phyloP scores from a whole-genome alignment of 1,284 basidiomycete species.

The Trametes hirsuta region DNA sequence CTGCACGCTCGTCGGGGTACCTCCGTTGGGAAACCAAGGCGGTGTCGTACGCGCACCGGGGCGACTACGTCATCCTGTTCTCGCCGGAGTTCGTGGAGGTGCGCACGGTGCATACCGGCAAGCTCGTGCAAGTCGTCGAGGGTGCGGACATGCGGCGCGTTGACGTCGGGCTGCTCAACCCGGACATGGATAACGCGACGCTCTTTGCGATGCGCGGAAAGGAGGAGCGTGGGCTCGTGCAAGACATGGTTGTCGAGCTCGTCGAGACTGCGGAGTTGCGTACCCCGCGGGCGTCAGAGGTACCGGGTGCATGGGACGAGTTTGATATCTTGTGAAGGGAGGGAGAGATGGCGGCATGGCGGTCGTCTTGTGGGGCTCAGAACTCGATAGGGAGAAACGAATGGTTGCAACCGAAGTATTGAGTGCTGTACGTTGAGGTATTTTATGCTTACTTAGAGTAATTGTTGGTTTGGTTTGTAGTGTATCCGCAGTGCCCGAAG shows the following conservation, averaged over 20 bases:
- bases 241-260: slow-evolving; percentile 68
- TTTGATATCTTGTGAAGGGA: slow-evolving; percentile 58
- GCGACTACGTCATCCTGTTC: slow-evolving; percentile 68
- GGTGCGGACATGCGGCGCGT: slow-evolving; percentile 67
- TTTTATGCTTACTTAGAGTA: slow-evolving; percentile 22
- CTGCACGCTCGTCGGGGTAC: slow-evolving; percentile 60
- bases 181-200: slow-evolving; percentile 53
- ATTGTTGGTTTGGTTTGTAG: slow-evolving; percentile 5
- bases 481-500: slow-evolving; percentile 2
- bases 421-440: slow-evolving; percentile 1
- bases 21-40: slow-evolving; percentile 78
- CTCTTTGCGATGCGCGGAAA: slow-evolving; percentile 62
- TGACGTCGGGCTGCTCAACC: slow-evolving; percentile 45
- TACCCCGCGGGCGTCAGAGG: slow-evolving; percentile 34
- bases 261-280: slow-evolving; percentile 64
- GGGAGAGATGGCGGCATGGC: not conserved
- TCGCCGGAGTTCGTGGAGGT: slow-evolving; percentile 75
- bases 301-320: slow-evolving; percentile 62
- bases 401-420: not conserved
- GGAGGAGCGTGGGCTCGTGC: slow-evolving; percentile 54
- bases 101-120: slow-evolving; percentile 60
- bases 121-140: slow-evolving; percentile 76
- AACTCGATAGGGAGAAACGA: not conserved
- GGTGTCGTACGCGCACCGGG: slow-evolving; percentile 58
- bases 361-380: not conserved